Base-by-base conservation (phyloP, 2,329 filamentous ascomycete genomes). In the Cladophialophora exuberans region DNA sequence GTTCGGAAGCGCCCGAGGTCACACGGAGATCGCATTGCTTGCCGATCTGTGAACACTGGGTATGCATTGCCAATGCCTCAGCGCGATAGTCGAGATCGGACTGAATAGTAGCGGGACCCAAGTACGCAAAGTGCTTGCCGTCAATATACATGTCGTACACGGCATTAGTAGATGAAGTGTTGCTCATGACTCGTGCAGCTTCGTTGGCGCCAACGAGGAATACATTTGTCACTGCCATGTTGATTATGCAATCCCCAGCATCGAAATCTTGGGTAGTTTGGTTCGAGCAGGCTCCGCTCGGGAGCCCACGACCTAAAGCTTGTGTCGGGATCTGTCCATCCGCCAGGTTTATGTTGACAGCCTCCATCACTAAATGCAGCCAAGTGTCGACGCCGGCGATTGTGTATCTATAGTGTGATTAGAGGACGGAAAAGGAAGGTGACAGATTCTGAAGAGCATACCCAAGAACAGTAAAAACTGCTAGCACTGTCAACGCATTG, bases 351-450 rank as follows among this genome's bases (percentile, higher is more conserved):
- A 64, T 58, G n/a, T 48, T 46, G 4, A 66, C 60, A 11, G 64
- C 64, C 4, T 59, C 62, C 9, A 60, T 64, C n/a, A 58, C 59
- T 18, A 67, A 33, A 44, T 67, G 63, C 30, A 67, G 60, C 65
- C 65, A 67, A 5, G 63, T 66, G 46, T 66, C 64, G 9, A 58
- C 62, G n/a, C 50, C 45, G 11, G 50, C 50, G 20, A 47, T 44
- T 4, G 50, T 39, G 33, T 53, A 45, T n/a, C n/a, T n/a, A n/a
- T n/a, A n/a, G n/a, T n/a, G n/a, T n/a, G n/a, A n/a, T n/a, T n/a
- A n/a, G n/a, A n/a, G n/a, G n/a, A n/a, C n/a, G n/a, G n/a, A n/a
- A n/a, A n/a, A n/a, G n/a, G n/a, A n/a, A n/a, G n/a, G n/a, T n/a
- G n/a, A n/a, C n/a, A n/a, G n/a, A n/a, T n/a, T n/a, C n/a, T n/a